A percentile compares a stretch with the other conserved stretches of the same genome.
Conservation (phyloP, 371 early-diverging fungal genomes). For the Umbelopsis sp. region DNA sequence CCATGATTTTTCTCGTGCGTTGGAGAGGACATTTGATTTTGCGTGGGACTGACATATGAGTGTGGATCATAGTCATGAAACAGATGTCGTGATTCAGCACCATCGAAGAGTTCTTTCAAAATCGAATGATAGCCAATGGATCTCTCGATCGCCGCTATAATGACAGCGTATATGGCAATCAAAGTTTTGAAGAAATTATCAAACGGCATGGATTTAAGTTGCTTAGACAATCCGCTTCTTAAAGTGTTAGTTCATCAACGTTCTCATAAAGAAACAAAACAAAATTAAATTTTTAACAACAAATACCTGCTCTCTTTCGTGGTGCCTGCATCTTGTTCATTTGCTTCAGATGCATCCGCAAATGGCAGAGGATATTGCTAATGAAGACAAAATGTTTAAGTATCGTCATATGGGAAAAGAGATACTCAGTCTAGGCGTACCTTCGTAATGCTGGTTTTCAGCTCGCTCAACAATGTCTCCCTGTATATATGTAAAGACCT, state of each 20-base stretch:
- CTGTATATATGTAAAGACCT: constrained; percentile 73
- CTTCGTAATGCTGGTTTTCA: constrained; percentile 77
- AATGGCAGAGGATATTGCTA: constrained; percentile 50
- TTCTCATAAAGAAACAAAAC: background rate
- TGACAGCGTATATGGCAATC: constrained; percentile 65
- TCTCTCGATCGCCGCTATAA: constrained; percentile 67
- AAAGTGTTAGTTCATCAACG: background rate
- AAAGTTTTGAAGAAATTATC: constrained; percentile 81
- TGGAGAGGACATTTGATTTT: background rate
- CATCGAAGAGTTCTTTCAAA: constrained; percentile 51
- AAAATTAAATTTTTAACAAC: background rate
- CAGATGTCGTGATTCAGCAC: constrained; percentile 35
- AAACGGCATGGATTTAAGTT: constrained; percentile 75
- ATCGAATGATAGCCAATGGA: constrained; percentile 65
- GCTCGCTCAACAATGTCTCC: constrained; percentile 71
- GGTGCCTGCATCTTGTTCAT: constrained; percentile 29
- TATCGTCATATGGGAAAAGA: no score
- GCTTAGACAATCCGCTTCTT: constrained; percentile 37
- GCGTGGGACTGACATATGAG: background rate
- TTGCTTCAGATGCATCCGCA: constrained; percentile 21
- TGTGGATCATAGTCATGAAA: constrained; percentile 1
- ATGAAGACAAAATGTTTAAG: background rate
- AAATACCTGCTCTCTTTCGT: constrained; percentile 50
- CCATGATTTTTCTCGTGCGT: background rate
- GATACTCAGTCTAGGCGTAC: constrained; percentile 30